Conservation (phyloP, 352 stramenopile genomes). For the Poterioochromonas sp. region DNA sequence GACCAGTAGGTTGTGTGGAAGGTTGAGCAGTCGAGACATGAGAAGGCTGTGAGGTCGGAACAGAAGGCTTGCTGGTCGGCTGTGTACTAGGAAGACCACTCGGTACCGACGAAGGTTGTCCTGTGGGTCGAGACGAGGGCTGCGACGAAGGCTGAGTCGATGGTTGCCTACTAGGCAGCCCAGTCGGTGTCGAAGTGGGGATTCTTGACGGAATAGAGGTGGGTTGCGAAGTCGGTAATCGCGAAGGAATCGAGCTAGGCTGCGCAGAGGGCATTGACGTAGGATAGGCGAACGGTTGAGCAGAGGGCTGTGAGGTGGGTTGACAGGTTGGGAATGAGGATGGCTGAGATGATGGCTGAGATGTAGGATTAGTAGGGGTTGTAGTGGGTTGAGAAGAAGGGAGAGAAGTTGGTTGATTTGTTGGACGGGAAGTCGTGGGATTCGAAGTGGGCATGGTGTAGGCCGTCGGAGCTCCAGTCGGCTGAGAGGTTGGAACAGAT, state of each 20-base stretch:
- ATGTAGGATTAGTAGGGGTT: neutral
- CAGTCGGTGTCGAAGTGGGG: neutral
- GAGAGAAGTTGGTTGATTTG: neutral
- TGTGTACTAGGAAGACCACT: neutral
- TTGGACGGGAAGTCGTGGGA: neutral
- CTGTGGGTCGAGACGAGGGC: neutral
- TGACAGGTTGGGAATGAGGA: neutral
- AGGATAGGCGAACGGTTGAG: neutral
- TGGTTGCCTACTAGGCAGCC: neutral
- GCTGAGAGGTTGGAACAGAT: conserved; percentile 10
- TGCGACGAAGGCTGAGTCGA: neutral
- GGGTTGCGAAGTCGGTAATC: neutral
- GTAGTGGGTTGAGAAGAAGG: neutral
- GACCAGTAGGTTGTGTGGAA: neutral
- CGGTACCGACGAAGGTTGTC: neutral
- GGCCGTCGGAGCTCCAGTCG: neutral
- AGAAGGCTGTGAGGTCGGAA: neutral
- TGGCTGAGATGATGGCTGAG: neutral
- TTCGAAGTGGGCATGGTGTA: neutral
- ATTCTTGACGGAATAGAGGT: neutral
- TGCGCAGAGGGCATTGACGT: neutral
- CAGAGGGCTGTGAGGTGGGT: neutral
- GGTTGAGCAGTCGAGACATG: neutral
- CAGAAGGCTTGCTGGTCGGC: neutral
- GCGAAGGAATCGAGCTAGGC: neutral